phyloP scores from a whole-genome alignment of 192 early-diverging fungal genomes.

The Coemansia sp. region DNA sequence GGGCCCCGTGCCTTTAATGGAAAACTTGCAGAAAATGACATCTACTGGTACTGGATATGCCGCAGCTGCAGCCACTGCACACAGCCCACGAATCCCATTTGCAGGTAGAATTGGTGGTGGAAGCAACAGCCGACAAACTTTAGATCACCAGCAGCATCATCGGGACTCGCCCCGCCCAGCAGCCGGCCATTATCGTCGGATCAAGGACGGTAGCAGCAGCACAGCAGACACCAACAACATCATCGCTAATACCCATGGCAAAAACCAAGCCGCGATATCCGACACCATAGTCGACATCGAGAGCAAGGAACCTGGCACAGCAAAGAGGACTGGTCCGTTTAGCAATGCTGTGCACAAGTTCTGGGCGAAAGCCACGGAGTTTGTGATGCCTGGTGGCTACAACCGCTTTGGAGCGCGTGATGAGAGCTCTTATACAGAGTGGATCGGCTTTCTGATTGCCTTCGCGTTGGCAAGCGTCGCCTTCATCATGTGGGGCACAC shows the following conservation, averaged over 20 bases:
- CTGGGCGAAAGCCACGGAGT: constrained; percentile 17
- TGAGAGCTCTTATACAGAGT: constrained; percentile 30
- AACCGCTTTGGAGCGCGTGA: constrained; percentile 50
- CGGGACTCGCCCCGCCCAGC: background rate
- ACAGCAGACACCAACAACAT: background rate
- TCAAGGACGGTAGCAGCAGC: constrained; percentile 11
- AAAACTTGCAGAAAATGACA: background rate
- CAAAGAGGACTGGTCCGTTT: background rate
- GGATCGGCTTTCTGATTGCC: constrained; percentile 40
- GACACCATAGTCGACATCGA: background rate
- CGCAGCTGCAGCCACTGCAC: background rate
- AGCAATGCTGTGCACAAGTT: constrained; percentile 6
- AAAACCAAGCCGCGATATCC: background rate
- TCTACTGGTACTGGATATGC: background rate
- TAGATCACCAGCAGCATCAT: background rate
- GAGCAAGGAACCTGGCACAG: background rate
- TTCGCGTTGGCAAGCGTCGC: constrained; percentile 50
- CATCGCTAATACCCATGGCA: background rate
- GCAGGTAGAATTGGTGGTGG: background rate
- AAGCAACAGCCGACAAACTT: background rate
- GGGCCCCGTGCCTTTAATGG: background rate
- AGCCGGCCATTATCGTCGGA: background rate
- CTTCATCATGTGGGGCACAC: constrained; percentile 52
- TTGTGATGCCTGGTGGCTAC: constrained; percentile 48
- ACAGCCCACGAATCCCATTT: background rate